Conservation (phyloP, 208 protist species). For the Trypanosoma vivax region DNA sequence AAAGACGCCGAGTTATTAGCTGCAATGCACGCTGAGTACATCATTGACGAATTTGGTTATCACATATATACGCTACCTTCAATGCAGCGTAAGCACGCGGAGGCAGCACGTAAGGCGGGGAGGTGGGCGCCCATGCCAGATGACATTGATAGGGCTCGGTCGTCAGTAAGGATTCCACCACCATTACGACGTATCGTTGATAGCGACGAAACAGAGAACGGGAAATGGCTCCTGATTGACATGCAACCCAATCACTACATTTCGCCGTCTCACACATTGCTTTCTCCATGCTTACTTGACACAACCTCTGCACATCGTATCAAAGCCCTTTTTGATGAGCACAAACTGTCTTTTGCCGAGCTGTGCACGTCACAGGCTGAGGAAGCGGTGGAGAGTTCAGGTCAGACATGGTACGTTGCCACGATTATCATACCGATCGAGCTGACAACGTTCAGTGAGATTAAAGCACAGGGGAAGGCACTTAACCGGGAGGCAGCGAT, state of each 20-base stretch:
- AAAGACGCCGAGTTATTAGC: constrained; percentile 79
- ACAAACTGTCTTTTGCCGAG: constrained; percentile 38
- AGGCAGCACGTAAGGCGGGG: constrained; percentile 55
- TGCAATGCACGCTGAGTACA: constrained; percentile 80
- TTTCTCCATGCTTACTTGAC: constrained; percentile 73
- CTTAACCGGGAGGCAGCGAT: constrained; percentile 36
- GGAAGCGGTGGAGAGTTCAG: constrained; percentile 20
- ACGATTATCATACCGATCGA: constrained; percentile 22
- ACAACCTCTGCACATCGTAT: constrained; percentile 35
- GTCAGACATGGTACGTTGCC: constrained; percentile 14
- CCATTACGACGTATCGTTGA: constrained; percentile 50
- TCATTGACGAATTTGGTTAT: constrained; percentile 80
- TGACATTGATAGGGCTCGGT: constrained; percentile 19
- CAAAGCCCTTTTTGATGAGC: constrained; percentile 31
- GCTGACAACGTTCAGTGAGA: constrained; percentile 18
- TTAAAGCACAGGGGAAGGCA: constrained; percentile 70
- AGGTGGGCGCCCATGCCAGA: constrained; percentile 71
- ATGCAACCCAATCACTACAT: constrained; percentile 29
- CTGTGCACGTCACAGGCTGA: constrained; percentile 24
- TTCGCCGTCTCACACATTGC: constrained; percentile 41
- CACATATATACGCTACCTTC: constrained; percentile 83
- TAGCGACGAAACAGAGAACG: constrained; percentile 71
- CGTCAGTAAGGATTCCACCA: constrained; percentile 34
- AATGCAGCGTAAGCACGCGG: constrained; percentile 80
- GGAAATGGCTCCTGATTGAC: constrained; percentile 74